Conservation (phyloP, 352 stramenopile genomes). For the Globisporangium parvum region DNA sequence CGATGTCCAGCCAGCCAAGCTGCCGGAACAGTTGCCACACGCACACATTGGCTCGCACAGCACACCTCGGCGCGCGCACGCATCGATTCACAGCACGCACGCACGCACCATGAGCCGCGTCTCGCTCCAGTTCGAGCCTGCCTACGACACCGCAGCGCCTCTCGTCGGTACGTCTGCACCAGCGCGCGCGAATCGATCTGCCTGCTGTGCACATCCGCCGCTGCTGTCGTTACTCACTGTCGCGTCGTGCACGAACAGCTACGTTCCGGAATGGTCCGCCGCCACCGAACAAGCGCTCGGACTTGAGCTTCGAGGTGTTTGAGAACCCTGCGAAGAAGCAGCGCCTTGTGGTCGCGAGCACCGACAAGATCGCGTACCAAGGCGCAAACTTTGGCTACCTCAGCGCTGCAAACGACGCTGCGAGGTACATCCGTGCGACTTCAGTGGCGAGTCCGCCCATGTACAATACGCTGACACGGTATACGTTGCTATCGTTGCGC, state of each 20-base stretch:
- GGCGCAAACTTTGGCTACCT: slow-evolving; percentile 84
- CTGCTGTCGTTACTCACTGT: too few relatives aligned
- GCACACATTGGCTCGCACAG: background rate
- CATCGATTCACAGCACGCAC: background rate
- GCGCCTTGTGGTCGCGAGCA: slow-evolving; percentile 67
- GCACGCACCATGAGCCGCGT: slow-evolving; percentile 48
- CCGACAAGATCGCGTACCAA: slow-evolving; percentile 79
- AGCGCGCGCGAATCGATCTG: too few relatives aligned
- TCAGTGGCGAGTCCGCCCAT: too few relatives aligned
- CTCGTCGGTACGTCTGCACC: slow-evolving; percentile 42
- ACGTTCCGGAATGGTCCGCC: slow-evolving; percentile 80
- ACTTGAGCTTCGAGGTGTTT: slow-evolving; percentile 76
- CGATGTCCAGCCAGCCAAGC: background rate
- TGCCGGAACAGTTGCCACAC: background rate
- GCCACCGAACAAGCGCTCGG: slow-evolving; percentile 39
- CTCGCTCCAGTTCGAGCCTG: slow-evolving; percentile 49
- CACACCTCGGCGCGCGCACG: background rate
- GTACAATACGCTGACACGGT: background rate
- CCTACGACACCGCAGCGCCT: slow-evolving; percentile 49
- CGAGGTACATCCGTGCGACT: slow-evolving; percentile 18
- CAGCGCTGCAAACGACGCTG: slow-evolving; percentile 56
- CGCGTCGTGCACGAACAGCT: slow-evolving; percentile 28
- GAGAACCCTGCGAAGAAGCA: slow-evolving; percentile 80
- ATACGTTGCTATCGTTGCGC: background rate
- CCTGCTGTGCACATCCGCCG: too few relatives aligned